These are phyloP conservation scores for Cyclotella cryptica DNA, from an alignment of 108 stramenopile genomes.

Conservation along the genomic window DNA sequence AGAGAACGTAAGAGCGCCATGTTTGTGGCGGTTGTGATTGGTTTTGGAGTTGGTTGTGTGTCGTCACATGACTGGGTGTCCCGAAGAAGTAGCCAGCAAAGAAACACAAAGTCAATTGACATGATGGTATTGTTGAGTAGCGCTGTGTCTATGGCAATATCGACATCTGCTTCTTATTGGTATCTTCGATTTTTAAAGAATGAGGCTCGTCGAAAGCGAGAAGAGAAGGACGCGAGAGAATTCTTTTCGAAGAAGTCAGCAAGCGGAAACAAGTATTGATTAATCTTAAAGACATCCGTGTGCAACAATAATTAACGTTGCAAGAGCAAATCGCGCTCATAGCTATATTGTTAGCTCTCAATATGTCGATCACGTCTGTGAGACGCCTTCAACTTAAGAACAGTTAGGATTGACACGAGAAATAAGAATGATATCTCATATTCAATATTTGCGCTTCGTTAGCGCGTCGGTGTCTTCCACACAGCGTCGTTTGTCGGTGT, in stretches of 20 bases:
- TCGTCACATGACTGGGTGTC: conserved; percentile 27
- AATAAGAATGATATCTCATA: neutral
- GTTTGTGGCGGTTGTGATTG: conserved; percentile 50
- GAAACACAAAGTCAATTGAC: neutral
- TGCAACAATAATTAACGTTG: neutral
- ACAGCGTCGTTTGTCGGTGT: conserved; percentile 36
- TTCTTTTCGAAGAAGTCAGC: conserved; percentile 77
- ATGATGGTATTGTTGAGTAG: conserved; percentile 29
- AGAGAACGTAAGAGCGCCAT: conserved; percentile 46
- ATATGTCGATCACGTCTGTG: no score
- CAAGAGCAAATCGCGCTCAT: no score
- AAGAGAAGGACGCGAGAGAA: conserved; percentile 66
- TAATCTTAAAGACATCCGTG: neutral
- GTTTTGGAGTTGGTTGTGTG: conserved; percentile 40
- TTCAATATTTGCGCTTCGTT: conserved; percentile 1
- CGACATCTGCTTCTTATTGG: conserved; percentile 39
- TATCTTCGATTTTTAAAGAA: conserved; percentile 31
- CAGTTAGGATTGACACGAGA: no score
- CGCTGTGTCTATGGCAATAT: conserved; percentile 18
- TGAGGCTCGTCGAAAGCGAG: conserved; percentile 27
- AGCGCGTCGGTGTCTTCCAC: conserved; percentile 22
- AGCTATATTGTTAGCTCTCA: no score
- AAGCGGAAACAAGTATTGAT: conserved; percentile 77
- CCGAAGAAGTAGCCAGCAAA: neutral
- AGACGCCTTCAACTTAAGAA: no score